Evolutionary conservation across 805 yeast genomes (phyloP).

Genomic region (Candida dendrica): DNA sequence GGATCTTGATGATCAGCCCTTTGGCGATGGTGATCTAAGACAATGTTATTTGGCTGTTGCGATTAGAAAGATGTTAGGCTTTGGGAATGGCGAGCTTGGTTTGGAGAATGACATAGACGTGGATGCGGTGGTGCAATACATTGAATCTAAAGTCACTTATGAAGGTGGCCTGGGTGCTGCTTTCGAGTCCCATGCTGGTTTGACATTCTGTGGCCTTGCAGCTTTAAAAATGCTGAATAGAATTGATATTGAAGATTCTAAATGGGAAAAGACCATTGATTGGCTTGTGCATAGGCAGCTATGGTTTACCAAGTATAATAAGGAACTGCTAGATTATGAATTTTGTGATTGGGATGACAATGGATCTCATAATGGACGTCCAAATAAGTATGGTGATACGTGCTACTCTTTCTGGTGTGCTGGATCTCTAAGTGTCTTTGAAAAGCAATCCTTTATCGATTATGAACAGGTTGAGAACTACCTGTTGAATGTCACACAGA

Average conservation of each 20-base stretch:
- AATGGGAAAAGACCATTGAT: constrained; percentile 34
- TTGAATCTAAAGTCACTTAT: constrained; percentile 28
- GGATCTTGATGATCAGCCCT: constrained; percentile 26
- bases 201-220: constrained; percentile 78
- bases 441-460: constrained; percentile 27
- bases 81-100: constrained; percentile 13
- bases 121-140: constrained; percentile 29
- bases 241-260: constrained; percentile 15
- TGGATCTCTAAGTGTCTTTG: constrained; percentile 47
- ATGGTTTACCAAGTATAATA: constrained; percentile 25
- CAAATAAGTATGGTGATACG: constrained; percentile 78
- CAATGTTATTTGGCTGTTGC: constrained; percentile 68
- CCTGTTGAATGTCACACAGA: constrained; percentile 51
- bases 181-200: constrained; percentile 76
- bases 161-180: constrained; percentile 70
- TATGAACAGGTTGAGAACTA: constrained; percentile 29
- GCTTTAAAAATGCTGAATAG: constrained; percentile 38
- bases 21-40: constrained; percentile 65
- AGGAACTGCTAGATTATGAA: constrained; percentile 21
- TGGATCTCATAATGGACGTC: constrained; percentile 85
- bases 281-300: constrained; percentile 68
- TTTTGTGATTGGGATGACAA: constrained; percentile 39
- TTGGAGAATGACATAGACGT: constrained; percentile 29
- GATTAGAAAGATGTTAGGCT: constrained; percentile 43
- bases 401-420: constrained; percentile 85